Conservation (phyloP, 148 eudicot genomes). For the Fagopyrum esculentum region DNA sequence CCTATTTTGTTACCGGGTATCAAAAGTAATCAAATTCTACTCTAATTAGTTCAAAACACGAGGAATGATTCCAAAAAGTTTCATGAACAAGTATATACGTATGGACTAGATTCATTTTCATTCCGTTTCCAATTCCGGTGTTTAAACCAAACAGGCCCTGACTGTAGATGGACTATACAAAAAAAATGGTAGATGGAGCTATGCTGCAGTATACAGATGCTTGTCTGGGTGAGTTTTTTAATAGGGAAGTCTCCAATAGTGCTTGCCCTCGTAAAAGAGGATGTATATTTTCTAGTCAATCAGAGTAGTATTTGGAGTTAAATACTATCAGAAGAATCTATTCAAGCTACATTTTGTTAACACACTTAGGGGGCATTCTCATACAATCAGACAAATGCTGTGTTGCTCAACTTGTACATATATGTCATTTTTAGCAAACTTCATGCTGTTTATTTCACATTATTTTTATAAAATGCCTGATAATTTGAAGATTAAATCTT, state of each 20-base stretch:
- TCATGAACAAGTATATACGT: no score
- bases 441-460: background rate
- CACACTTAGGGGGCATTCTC: background rate
- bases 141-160: no score
- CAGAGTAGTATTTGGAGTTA: background rate
- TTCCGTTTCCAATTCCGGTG: no score
- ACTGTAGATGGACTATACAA: no score
- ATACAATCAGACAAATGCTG: background rate
- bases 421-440: background rate
- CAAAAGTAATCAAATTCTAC: no score
- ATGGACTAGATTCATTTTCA: no score
- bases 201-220: background rate
- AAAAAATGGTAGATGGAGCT: background rate
- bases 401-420: background rate
- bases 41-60: no score
- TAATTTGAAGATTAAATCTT: background rate
- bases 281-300: background rate
- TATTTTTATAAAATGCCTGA: background rate
- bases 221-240: background rate
- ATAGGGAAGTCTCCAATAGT: background rate
- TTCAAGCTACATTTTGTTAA: background rate
- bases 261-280: background rate
- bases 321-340: background rate
- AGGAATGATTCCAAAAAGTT: no score
- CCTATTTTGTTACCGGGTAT: no score